Conservation (phyloP, 768 basidiomycete genomes). For the Lactarius indigo region DNA sequence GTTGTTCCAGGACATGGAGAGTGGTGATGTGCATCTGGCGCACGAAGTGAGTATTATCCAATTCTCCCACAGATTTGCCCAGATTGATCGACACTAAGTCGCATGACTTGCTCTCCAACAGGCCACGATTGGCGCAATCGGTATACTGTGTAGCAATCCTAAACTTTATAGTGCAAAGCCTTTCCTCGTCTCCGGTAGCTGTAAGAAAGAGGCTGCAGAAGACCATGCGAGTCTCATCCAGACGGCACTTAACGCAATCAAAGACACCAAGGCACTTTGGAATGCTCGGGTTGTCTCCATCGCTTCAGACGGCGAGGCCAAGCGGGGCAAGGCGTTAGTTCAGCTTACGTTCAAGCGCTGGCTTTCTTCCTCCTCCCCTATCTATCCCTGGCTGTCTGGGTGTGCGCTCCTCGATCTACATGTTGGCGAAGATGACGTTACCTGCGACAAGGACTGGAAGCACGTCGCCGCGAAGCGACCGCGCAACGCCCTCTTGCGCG, state of each 20-base stretch:
- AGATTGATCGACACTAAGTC: no score
- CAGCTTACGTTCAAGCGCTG: not conserved
- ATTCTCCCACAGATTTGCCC: no score
- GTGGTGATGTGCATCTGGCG: not conserved
- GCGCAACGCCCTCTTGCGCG: not conserved
- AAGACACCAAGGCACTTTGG: not conserved
- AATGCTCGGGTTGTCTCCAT: not conserved
- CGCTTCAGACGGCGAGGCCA: slow-evolving; percentile 2
- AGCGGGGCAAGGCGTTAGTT: not conserved
- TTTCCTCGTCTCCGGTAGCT: not conserved
- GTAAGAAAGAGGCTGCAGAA: not conserved
- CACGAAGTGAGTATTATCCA: not conserved
- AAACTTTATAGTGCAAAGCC: slow-evolving; percentile 9
- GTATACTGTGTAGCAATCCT: not conserved
- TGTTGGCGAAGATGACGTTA: slow-evolving; percentile 8
- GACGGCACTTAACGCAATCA: not conserved
- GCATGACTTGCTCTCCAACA: not conserved
- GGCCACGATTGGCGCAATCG: slow-evolving; percentile 12
- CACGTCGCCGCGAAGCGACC: not conserved
- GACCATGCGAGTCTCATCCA: not conserved
- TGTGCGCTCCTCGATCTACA: not conserved
- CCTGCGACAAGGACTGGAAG: slow-evolving; percentile 8
- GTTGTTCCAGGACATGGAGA: not conserved
- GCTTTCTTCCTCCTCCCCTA: not conserved
- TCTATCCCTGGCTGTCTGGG: not conserved